Percentiles rank a stretch among this genome's conserved stretches.
These are phyloP conservation scores for Nakazawaea sp. DNA, from an alignment of 805 yeast genomes.

Conservation along the genomic window DNA sequence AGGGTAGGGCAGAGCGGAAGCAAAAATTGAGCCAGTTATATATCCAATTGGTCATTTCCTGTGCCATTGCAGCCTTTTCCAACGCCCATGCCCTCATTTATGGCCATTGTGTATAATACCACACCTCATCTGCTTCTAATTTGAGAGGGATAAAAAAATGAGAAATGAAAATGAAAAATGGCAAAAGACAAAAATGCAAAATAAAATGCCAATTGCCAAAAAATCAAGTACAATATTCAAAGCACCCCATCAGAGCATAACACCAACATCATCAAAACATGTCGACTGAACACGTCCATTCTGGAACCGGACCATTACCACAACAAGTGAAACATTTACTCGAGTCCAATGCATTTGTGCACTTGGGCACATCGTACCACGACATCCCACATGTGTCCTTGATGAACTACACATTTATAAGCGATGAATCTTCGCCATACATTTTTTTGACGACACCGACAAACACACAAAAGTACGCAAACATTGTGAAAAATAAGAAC, in stretches of 20 bases:
- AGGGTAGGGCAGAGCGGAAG: too few relatives aligned
- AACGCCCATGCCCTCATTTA: too few relatives aligned
- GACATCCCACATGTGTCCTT: constrained; percentile 81
- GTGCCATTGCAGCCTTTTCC: too few relatives aligned
- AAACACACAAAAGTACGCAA: constrained; percentile 66
- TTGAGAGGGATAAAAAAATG: too few relatives aligned
- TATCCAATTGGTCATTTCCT: too few relatives aligned
- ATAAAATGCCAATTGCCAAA: too few relatives aligned
- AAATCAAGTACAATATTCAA: too few relatives aligned
- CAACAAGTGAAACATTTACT: constrained; percentile 35
- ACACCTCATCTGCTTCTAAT: too few relatives aligned
- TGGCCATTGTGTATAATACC: too few relatives aligned
- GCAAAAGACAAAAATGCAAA: too few relatives aligned
- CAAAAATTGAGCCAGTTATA: too few relatives aligned
- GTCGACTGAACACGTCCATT: neutral
- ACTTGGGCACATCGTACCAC: constrained; percentile 67
- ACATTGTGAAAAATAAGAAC: constrained; percentile 62
- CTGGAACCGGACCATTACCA: constrained; percentile 20
- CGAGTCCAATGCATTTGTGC: constrained; percentile 63
- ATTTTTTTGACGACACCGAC: constrained; percentile 70
- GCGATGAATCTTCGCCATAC: constrained; percentile 31
- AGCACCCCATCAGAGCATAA: neutral
- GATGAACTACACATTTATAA: constrained; percentile 80
- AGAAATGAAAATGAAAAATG: too few relatives aligned
- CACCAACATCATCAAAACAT: neutral